A percentile compares a stretch with the other conserved stretches of the same genome.
phyloP scores from a whole-genome alignment of 2,329 filamentous ascomycete species.

The Monosporascus sp. region DNA sequence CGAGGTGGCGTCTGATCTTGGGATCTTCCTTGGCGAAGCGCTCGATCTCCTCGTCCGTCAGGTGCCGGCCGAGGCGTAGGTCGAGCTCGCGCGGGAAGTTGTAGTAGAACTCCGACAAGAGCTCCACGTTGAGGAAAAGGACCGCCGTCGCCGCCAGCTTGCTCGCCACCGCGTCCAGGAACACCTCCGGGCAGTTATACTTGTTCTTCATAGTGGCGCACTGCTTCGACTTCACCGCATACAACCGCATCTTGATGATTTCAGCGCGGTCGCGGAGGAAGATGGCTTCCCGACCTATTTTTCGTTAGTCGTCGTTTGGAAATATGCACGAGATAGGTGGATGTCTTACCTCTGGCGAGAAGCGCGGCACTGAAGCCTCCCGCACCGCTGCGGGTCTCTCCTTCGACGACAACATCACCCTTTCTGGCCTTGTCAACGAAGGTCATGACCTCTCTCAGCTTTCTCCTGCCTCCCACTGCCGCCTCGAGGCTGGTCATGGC shows the following conservation, averaged over 20 bases:
- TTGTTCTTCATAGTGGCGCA: constrained; percentile 82
- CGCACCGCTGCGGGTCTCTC: constrained; percentile 76
- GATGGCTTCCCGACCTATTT: constrained; percentile 77
- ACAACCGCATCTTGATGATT: constrained; percentile 83
- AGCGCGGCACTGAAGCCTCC: constrained; percentile 90
- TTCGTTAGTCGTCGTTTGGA: constrained; percentile 19
- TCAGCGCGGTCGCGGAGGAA: constrained; percentile 91
- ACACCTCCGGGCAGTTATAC: constrained; percentile 94
- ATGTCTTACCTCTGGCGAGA: constrained; percentile 66
- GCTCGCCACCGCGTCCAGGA: constrained; percentile 93
- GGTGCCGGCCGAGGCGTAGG: constrained; percentile 72
- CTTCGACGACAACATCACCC: constrained; percentile 80
- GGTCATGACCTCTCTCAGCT: constrained; percentile 80
- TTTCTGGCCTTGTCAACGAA: constrained; percentile 89
- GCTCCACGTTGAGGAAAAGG: constrained; percentile 93
- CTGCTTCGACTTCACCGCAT: constrained; percentile 86
- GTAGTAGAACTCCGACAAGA: constrained; percentile 96
- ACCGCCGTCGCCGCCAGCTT: constrained; percentile 94
- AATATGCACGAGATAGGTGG: neutral
- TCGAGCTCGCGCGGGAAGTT: constrained; percentile 94
- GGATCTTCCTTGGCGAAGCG: constrained; percentile 90
- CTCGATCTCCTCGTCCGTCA: constrained; percentile 77
- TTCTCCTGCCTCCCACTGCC: constrained; percentile 73
- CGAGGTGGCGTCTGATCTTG: constrained; percentile 81
- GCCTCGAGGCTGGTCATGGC: constrained; percentile 74